These are phyloP conservation scores for Juncus effusus DNA, from an alignment of 176 grass and related monocot genomes.

Conservation along the genomic window DNA sequence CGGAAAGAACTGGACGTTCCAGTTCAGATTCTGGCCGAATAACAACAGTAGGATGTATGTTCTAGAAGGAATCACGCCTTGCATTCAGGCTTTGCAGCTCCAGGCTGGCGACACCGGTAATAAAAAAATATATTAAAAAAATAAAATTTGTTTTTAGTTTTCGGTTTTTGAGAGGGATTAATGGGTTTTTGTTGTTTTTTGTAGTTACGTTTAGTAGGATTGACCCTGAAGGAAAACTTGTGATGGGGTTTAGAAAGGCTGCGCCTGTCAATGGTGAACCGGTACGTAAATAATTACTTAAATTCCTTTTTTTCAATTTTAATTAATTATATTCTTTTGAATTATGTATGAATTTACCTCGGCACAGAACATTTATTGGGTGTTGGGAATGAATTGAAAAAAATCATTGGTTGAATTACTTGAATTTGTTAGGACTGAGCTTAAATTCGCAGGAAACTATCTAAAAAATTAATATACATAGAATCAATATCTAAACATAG, in stretches of 20 bases:
- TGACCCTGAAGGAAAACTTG: slow-evolving; percentile 92
- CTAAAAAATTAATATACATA: too few species aligned
- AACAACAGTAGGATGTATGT: slow-evolving; percentile 99
- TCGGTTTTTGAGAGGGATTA: background rate
- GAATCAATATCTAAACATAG: too few species aligned
- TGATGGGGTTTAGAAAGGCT: slow-evolving; percentile 97
- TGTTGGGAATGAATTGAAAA: too few species aligned
- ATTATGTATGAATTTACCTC: background rate
- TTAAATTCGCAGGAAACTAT: too few species aligned
- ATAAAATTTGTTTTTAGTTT: background rate
- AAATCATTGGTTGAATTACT: too few species aligned
- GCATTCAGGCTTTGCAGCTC: slow-evolving; percentile 95
- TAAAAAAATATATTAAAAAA: background rate
- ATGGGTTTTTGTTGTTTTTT: slow-evolving; percentile 14
- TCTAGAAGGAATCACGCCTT: slow-evolving; percentile 96
- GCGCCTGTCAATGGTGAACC: slow-evolving; percentile 51
- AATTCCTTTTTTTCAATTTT: slow-evolving; percentile 2
- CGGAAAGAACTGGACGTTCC: slow-evolving; percentile 98
- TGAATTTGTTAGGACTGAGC: too few species aligned
- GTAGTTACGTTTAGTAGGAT: slow-evolving; percentile 91
- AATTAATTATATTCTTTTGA: background rate
- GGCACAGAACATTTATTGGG: too few species aligned
- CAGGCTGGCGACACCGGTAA: slow-evolving; percentile 95
- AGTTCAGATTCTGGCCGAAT: slow-evolving; percentile 99
- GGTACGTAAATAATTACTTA: slow-evolving; percentile 30